Evolutionary conservation across 2,329 filamentous ascomycete species (phyloP).

Genomic region (Ceratocystiopsis sp.): DNA sequence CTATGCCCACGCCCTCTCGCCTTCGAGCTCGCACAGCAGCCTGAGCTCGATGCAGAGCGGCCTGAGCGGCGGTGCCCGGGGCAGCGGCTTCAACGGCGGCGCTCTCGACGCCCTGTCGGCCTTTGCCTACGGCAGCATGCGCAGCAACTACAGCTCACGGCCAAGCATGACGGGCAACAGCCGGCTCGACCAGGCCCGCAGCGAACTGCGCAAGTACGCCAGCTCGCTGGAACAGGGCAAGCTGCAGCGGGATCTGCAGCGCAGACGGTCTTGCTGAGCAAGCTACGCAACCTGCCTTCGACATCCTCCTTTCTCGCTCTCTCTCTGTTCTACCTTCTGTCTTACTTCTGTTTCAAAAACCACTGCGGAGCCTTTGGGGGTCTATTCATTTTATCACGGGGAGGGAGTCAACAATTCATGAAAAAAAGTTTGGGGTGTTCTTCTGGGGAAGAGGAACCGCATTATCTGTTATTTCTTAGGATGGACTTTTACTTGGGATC

Average conservation of each 20-base stretch:
- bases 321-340: no score
- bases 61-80: conserved; percentile 1
- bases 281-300: not conserved
- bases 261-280: conserved; percentile 35
- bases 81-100: not conserved
- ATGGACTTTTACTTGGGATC: no score
- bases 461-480: no score
- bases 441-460: no score
- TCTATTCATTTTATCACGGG: no score
- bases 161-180: conserved; percentile 2
- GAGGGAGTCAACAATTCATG: no score
- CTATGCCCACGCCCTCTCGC: conserved; percentile 33
- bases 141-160: not conserved
- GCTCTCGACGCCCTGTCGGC: conserved; percentile 6
- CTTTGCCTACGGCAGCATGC: conserved; percentile 4
- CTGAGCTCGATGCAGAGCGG: conserved; percentile 59
- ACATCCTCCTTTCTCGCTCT: no score
- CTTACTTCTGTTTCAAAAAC: no score
- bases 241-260: conserved; percentile 40
- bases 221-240: conserved; percentile 76
- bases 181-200: conserved; percentile 32
- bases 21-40: conserved; percentile 71
- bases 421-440: no score
- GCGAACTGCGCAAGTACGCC: conserved; percentile 71
- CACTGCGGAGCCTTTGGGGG: no score